These are phyloP conservation scores for Pichia sp. DNA, from an alignment of 1,139 yeast genomes.

Conservation along the genomic window DNA sequence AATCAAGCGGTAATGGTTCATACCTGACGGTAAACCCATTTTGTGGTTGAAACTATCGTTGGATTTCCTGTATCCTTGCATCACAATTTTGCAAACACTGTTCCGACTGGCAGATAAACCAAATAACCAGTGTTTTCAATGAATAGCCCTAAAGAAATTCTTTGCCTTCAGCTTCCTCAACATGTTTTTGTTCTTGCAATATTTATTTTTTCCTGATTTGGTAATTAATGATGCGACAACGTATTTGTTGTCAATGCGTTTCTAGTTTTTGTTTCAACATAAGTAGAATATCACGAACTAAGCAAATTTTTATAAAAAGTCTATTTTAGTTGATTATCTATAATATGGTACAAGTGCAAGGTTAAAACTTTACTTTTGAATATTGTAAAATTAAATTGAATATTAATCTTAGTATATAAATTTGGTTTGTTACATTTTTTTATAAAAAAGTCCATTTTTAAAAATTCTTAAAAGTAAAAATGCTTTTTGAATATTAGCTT, in stretches of 20 bases:
- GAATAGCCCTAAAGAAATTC: neutral
- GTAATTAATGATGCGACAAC: neutral
- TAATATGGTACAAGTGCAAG: no score
- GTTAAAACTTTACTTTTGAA: no score
- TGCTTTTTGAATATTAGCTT: no score
- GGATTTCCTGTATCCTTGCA: neutral
- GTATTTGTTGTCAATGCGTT: neutral
- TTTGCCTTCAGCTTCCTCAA: neutral
- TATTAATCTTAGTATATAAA: no score
- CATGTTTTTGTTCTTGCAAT: neutral
- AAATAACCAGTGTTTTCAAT: neutral
- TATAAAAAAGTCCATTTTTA: no score
- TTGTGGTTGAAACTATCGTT: neutral
- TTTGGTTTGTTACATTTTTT: no score
- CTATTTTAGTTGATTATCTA: no score
- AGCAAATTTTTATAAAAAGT: no score
- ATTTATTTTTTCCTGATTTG: neutral
- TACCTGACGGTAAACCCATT: constrained; percentile 9
- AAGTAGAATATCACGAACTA: no score
- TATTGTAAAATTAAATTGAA: no score
- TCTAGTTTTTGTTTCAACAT: no score
- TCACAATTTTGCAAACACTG: neutral
- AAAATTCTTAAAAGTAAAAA: no score
- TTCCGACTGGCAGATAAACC: neutral
- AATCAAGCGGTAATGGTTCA: constrained; percentile 2